A percentile compares a stretch with the other conserved stretches of the same genome.
Evolutionary conservation across 176 grass and related monocot species (phyloP).

Genomic region (Juncus inflexus): DNA sequence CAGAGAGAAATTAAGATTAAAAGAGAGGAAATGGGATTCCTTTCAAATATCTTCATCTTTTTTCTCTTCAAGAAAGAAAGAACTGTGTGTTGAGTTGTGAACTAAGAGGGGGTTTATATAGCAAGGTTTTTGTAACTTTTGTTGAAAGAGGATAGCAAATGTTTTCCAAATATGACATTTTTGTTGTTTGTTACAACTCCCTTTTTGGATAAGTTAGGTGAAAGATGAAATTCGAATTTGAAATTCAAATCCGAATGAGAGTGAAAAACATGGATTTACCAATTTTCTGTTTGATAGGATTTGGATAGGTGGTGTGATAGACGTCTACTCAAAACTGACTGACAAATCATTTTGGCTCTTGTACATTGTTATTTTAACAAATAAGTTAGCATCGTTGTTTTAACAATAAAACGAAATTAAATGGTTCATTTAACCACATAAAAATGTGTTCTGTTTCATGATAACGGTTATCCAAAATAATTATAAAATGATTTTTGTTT

Average conservation of each 20-base stretch:
- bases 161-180: background rate
- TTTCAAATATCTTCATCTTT: slow-evolving; percentile 10
- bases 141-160: no score
- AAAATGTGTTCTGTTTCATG: slow-evolving; percentile 2
- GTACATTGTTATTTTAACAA: no score
- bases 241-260: slow-evolving; percentile 4
- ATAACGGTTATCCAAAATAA: background rate
- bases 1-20: slow-evolving; percentile 27
- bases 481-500: no score
- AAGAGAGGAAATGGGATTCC: slow-evolving; percentile 17
- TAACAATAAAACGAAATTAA: background rate
- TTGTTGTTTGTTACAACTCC: no score
- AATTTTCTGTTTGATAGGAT: no score
- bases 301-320: no score
- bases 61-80: background rate
- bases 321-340: no score
- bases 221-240: slow-evolving; percentile 1
- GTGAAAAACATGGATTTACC: background rate
- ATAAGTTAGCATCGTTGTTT: no score
- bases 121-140: background rate
- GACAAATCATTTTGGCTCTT: no score
- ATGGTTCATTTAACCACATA: background rate
- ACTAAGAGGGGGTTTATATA: slow-evolving; percentile 9
- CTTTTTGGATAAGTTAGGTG: background rate
- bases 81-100: slow-evolving; percentile 2